Evolutionary conservation across 805 yeast species (phyloP).

Genomic region (Nakazawaea ishiwadae): DNA sequence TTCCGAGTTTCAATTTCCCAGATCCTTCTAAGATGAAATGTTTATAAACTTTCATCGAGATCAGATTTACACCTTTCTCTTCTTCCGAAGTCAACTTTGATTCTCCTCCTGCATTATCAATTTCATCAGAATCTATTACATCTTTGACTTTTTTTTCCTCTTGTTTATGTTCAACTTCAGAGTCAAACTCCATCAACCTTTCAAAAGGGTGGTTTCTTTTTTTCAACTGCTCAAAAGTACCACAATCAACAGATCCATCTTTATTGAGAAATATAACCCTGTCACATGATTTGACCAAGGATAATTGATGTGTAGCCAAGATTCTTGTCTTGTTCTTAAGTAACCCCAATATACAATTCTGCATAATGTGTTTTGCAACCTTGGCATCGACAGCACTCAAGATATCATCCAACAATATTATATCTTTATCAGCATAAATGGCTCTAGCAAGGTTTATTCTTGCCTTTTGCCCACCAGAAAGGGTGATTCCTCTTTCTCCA

Average conservation of each 20-base stretch:
- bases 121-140: neutral
- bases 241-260: constrained; percentile 55
- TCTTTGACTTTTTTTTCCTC: constrained; percentile 25
- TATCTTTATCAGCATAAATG: constrained; percentile 64
- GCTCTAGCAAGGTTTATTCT: constrained; percentile 76
- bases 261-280: constrained; percentile 61
- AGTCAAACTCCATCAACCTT: no score
- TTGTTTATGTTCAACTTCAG: constrained; percentile 22
- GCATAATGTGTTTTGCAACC: constrained; percentile 74
- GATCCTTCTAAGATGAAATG: constrained; percentile 18
- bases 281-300: constrained; percentile 65
- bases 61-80: no score
- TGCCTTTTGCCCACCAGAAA: constrained; percentile 88
- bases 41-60: no score
- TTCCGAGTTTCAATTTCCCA: constrained; percentile 42
- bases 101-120: no score
- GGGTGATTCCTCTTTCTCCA: constrained; percentile 80
- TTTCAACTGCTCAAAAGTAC: constrained; percentile 54
- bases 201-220: constrained; percentile 47
- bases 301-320: constrained; percentile 78
- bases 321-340: constrained; percentile 59
- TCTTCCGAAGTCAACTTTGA: no score
- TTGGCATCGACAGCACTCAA: constrained; percentile 83
- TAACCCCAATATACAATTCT: constrained; percentile 57
- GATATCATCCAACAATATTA: constrained; percentile 71